phyloP scores from a whole-genome alignment of 108 stramenopile species.

The Halocafeteria seosinensis region DNA sequence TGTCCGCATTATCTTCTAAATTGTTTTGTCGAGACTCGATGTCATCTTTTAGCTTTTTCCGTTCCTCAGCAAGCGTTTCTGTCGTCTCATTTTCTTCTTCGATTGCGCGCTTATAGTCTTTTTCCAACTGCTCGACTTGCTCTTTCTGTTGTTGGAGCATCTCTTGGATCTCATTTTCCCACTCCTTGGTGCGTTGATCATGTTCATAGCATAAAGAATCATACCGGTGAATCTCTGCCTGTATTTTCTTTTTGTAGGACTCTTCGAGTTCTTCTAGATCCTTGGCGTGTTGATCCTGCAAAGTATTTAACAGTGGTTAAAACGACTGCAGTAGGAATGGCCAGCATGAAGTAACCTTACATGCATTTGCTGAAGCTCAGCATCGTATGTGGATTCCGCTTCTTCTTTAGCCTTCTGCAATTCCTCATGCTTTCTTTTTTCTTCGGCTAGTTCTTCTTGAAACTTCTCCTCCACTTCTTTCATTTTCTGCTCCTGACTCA shows the following conservation, averaged over 20 bases:
- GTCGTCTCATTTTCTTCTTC: slow-evolving; percentile 28
- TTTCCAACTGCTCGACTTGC: slow-evolving; percentile 25
- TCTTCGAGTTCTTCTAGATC: slow-evolving; percentile 35
- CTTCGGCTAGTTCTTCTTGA: slow-evolving; percentile 34
- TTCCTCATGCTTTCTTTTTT: slow-evolving; percentile 32
- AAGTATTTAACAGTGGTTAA: too few species aligned
- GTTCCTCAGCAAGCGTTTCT: slow-evolving; percentile 16
- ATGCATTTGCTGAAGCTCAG: slow-evolving; percentile 18
- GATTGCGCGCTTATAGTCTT: slow-evolving; percentile 33
- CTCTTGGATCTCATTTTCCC: slow-evolving; percentile 26
- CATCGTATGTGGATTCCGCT: slow-evolving; percentile 27
- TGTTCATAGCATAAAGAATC: slow-evolving; percentile 22
- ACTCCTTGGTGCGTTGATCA: slow-evolving; percentile 24
- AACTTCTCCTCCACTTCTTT: slow-evolving; percentile 43
- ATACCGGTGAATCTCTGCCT: slow-evolving; percentile 37
- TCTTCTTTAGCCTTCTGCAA: slow-evolving; percentile 25
- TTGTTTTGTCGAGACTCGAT: slow-evolving; percentile 38
- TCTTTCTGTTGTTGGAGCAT: slow-evolving; percentile 25
- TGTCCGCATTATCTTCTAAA: slow-evolving; percentile 19
- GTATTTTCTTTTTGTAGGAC: slow-evolving; percentile 31
- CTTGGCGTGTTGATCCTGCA: slow-evolving; percentile 37
- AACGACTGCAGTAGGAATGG: too few species aligned
- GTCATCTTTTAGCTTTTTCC: slow-evolving; percentile 36
- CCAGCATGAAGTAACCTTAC: too few species aligned
- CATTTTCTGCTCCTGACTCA: slow-evolving; percentile 41